phyloP scores from a whole-genome alignment of 139 green algal genomes.

The Chlamydomonas sphaeroides region DNA sequence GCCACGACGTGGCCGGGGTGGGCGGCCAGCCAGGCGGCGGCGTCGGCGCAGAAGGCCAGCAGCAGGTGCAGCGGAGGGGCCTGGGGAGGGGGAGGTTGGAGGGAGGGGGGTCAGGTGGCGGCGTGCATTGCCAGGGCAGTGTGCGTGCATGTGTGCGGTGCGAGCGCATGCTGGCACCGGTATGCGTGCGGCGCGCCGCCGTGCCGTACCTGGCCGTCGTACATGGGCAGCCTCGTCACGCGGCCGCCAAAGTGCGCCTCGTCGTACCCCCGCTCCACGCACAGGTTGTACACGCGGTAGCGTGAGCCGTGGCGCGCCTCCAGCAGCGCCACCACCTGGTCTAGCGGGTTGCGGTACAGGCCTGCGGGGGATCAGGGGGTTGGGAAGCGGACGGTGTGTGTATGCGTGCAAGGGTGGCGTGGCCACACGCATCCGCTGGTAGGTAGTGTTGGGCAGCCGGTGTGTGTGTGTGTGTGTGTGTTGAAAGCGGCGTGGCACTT shows the following conservation, averaged over 20 bases:
- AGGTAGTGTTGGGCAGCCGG: too few species aligned
- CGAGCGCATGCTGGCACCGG: too few species aligned
- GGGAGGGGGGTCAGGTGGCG: too few species aligned
- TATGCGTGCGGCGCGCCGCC: neutral
- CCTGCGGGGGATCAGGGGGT: conserved; percentile 49
- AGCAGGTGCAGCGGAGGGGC: conserved; percentile 66
- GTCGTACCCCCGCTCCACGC: conserved; percentile 67
- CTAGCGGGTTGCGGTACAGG: conserved; percentile 70
- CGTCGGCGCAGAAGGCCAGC: conserved; percentile 61
- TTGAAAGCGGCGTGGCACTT: too few species aligned
- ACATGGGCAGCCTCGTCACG: conserved; percentile 66
- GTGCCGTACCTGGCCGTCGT: conserved; percentile 73
- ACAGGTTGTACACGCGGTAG: conserved; percentile 80
- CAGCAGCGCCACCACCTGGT: conserved; percentile 59
- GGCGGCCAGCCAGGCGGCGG: conserved; percentile 57
- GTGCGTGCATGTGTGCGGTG: too few species aligned
- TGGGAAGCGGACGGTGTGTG: too few species aligned
- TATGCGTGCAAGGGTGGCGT: too few species aligned
- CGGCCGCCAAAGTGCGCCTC: conserved; percentile 37
- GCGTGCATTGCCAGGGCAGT: too few species aligned
- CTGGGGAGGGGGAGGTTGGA: conserved; percentile 41
- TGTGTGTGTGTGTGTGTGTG: too few species aligned
- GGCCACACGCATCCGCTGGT: too few species aligned
- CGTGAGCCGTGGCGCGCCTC: conserved; percentile 50
- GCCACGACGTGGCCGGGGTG: conserved; percentile 59